A percentile compares a stretch with the other conserved stretches of the same genome.
phyloP scores from a whole-genome alignment of 306 rosid genomes.

The Pyrus communis region DNA sequence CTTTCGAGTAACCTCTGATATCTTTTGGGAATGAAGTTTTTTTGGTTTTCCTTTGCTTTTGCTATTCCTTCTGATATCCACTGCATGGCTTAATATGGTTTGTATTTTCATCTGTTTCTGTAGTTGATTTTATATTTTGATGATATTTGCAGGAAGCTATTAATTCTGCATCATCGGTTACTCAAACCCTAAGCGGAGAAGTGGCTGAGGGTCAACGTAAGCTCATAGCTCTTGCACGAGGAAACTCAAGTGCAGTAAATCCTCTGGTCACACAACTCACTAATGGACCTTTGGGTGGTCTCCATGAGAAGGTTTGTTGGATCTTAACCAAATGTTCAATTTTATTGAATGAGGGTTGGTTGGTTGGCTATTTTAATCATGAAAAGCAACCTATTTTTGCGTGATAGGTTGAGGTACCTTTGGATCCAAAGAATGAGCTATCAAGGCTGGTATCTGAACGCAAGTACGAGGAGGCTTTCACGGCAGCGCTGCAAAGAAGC shows the following conservation, averaged over 20 bases:
- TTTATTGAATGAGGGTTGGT: not conserved
- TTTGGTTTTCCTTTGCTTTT: not conserved
- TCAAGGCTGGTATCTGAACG: constrained; percentile 68
- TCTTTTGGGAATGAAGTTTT: not conserved
- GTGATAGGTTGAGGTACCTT: constrained; percentile 72
- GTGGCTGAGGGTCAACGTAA: constrained; percentile 85
- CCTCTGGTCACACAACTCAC: constrained; percentile 63
- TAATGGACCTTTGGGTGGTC: constrained; percentile 68
- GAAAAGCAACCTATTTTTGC: constrained; percentile 2
- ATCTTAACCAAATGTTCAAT: not conserved
- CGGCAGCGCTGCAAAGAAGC: constrained; percentile 76
- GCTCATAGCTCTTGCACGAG: constrained; percentile 67
- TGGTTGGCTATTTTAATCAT: not conserved
- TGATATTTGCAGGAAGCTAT: constrained; percentile 63
- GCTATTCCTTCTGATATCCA: not conserved
- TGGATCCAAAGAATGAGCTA: constrained; percentile 88
- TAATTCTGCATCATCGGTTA: constrained; percentile 67
- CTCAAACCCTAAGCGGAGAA: constrained; percentile 82
- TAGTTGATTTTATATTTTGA: not conserved
- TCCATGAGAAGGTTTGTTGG: constrained; percentile 74
- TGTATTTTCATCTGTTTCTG: not conserved
- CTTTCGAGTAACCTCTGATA: not conserved
- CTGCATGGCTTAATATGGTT: not conserved
- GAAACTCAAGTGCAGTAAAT: constrained; percentile 57
- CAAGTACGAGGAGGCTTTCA: constrained; percentile 91